These are phyloP conservation scores for Hericium erinaceus DNA, from an alignment of 768 basidiomycete species.

Conservation along the genomic window DNA sequence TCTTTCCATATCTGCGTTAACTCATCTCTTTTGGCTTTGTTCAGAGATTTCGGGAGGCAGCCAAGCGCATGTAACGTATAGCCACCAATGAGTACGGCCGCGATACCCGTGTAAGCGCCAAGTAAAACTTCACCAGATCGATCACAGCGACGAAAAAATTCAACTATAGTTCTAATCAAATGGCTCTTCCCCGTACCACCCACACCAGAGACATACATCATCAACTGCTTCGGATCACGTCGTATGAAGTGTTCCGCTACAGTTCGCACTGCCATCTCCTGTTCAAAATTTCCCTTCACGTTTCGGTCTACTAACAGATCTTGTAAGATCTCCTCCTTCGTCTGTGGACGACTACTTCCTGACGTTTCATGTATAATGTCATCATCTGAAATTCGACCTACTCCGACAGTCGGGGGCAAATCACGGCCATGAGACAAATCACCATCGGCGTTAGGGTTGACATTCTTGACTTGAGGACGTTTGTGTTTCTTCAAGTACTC, in stretches of 20 bases:
- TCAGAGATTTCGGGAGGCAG: slow-evolving; percentile 3
- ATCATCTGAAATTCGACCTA: no score
- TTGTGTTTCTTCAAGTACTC: no score
- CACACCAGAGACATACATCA: background rate
- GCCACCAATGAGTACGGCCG: slow-evolving; percentile 20
- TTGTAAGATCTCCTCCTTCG: background rate
- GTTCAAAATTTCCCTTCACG: background rate
- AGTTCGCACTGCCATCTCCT: no score
- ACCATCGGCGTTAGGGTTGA: no score
- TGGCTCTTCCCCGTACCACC: slow-evolving; percentile 7
- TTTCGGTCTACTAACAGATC: background rate
- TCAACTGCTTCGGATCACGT: background rate
- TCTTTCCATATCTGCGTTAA: slow-evolving; percentile 11
- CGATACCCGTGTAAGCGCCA: slow-evolving; percentile 23
- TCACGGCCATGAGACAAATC: background rate
- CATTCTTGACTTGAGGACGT: no score
- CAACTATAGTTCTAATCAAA: slow-evolving; percentile 16
- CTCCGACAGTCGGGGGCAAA: no score
- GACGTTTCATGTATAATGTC: background rate
- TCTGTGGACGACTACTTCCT: background rate
- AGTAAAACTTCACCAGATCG: slow-evolving; percentile 9
- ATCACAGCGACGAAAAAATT: slow-evolving; percentile 9
- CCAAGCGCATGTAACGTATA: slow-evolving; percentile 22
- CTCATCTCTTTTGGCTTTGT: background rate
- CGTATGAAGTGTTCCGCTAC: background rate